Conservation (phyloP, 2,329 filamentous ascomycete genomes). For the Hypoxylon sp. region DNA sequence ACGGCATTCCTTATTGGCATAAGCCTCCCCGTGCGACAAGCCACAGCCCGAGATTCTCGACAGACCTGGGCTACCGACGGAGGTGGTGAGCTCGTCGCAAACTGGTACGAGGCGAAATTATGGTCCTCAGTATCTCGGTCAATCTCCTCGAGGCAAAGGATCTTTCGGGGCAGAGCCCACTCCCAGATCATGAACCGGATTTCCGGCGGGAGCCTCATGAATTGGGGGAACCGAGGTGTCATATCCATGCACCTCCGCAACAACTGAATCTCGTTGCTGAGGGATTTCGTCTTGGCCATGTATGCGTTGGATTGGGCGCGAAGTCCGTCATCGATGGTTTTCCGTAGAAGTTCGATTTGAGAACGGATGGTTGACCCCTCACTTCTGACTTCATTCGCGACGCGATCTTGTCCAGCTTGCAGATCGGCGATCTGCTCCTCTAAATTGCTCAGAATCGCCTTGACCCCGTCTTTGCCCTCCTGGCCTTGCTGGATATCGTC, state of each 20-base stretch:
- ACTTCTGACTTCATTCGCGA: background rate
- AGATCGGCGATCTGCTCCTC: conserved; percentile 12
- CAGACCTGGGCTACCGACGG: conserved; percentile 31
- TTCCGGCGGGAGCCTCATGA: conserved; percentile 38
- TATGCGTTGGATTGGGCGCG: background rate
- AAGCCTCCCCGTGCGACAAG: conserved; percentile 17
- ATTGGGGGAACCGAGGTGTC: conserved; percentile 24
- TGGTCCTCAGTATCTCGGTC: background rate
- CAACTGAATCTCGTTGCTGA: conserved; percentile 8
- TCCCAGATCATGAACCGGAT: conserved; percentile 42
- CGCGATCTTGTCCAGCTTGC: background rate
- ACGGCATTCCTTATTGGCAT: conserved; percentile 5
- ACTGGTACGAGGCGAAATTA: background rate
- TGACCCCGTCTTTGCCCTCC: conserved; percentile 5
- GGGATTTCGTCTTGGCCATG: background rate
- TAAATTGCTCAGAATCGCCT: conserved; percentile 3
- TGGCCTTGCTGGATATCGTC: conserved; percentile 6
- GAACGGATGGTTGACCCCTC: background rate
- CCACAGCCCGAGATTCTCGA: conserved; percentile 31
- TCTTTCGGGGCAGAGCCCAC: conserved; percentile 16
- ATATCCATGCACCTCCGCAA: background rate
- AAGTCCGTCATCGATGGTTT: background rate
- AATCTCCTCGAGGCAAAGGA: conserved; percentile 5
- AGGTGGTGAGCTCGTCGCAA: background rate
- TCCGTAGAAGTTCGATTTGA: background rate